Conservation (phyloP, 2,329 filamentous ascomycete species). For the Albophoma yamanashiensis region DNA sequence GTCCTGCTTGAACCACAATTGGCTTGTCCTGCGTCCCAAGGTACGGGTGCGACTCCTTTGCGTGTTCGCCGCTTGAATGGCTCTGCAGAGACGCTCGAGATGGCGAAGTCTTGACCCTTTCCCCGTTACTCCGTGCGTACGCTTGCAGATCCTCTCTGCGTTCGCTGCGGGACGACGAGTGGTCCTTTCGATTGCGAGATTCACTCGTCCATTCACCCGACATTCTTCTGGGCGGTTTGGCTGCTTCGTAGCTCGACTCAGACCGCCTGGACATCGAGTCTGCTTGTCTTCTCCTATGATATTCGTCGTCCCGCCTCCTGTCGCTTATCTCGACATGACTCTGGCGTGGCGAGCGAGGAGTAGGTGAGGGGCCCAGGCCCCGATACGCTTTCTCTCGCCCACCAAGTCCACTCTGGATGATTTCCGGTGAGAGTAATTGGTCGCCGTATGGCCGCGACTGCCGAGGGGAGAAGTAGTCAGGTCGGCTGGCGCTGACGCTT, state of each 20-base stretch:
- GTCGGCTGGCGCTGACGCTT: constrained; percentile 17
- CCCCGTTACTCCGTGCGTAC: constrained; percentile 12
- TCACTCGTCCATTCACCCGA: constrained; percentile 23
- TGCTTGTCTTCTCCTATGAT: constrained; percentile 15
- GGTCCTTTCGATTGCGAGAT: constrained; percentile 14
- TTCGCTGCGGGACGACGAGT: constrained; percentile 13
- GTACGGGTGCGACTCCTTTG: constrained; percentile 16
- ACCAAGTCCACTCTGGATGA: constrained; percentile 27
- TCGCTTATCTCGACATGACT: constrained; percentile 17
- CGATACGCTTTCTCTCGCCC: constrained; percentile 33
- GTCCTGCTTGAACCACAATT: constrained; percentile 23
- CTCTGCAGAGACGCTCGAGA: constrained; percentile 15
- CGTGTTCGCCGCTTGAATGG: constrained; percentile 28
- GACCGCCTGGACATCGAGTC: constrained; percentile 13
- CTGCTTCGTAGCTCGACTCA: constrained; percentile 13
- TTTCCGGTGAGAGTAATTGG: constrained; percentile 28
- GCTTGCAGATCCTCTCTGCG: constrained; percentile 20
- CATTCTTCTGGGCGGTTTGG: constrained; percentile 14
- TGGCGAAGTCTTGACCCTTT: constrained; percentile 8
- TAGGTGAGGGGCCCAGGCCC: constrained; percentile 7
- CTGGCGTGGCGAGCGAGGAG: constrained; percentile 24
- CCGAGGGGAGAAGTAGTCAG: constrained; percentile 21
- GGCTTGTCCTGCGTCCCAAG: constrained; percentile 22
- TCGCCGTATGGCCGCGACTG: constrained; percentile 19
- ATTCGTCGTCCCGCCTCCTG: constrained; percentile 12